Evolutionary conservation across 768 basidiomycete genomes (phyloP).

Genomic region (Auriculariales sp.): DNA sequence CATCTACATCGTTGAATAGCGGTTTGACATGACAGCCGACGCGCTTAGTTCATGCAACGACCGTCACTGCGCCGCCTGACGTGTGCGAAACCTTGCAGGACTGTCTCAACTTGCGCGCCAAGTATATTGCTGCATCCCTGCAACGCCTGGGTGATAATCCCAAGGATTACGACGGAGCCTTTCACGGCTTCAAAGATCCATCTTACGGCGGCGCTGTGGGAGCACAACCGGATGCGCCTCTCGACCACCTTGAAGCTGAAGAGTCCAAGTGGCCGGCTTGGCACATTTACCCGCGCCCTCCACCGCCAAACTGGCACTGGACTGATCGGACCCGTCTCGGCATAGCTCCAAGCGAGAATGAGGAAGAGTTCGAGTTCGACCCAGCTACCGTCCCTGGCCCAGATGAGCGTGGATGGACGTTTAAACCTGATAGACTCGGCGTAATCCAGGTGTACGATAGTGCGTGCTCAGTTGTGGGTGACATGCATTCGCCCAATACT

Average conservation of each 20-base stretch:
- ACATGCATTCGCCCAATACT: background rate
- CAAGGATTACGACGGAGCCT: constrained; percentile 71
- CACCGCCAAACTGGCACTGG: constrained; percentile 95
- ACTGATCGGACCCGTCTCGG: constrained; percentile 22
- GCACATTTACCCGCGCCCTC: constrained; percentile 86
- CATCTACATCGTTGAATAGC: constrained; percentile 13
- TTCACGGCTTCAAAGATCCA: constrained; percentile 46
- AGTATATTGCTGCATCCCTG: constrained; percentile 77
- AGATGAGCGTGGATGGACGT: constrained; percentile 40
- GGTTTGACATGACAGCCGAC: constrained; percentile 8
- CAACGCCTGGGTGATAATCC: constrained; percentile 95
- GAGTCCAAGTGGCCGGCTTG: constrained; percentile 36
- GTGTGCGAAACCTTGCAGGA: constrained; percentile 62
- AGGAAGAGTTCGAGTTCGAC: constrained; percentile 50
- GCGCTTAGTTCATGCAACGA: constrained; percentile 12
- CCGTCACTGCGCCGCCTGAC: constrained; percentile 21
- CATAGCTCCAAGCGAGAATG: constrained; percentile 7
- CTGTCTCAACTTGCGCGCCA: constrained; percentile 87
- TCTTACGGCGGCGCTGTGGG: constrained; percentile 49
- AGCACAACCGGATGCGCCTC: constrained; percentile 45
- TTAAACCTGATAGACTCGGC: constrained; percentile 71
- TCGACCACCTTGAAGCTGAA: constrained; percentile 12
- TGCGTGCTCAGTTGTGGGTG: background rate
- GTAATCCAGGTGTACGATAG: constrained; percentile 70
- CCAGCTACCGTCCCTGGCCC: constrained; percentile 59